Conservation (phyloP, 1,139 yeast genomes). For the Pichia cactophila region DNA sequence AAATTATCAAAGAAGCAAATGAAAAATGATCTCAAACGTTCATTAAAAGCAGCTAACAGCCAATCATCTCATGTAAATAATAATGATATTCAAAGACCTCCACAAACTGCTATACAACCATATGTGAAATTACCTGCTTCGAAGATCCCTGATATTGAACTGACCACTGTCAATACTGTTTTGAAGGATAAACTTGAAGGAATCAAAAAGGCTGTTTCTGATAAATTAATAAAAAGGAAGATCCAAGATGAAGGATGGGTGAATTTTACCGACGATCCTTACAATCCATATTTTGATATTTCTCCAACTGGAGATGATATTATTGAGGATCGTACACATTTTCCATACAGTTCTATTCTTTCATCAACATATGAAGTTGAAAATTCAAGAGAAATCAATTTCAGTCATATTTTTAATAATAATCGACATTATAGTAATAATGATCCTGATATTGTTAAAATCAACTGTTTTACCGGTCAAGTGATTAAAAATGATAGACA, state of each 20-base stretch:
- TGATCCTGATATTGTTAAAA: conserved; percentile 35
- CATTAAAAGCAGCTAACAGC: neutral
- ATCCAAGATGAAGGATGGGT: conserved; percentile 64
- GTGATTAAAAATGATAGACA: conserved; percentile 24
- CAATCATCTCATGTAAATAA: neutral
- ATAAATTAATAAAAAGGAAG: conserved; percentile 67
- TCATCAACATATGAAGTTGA: conserved; percentile 67
- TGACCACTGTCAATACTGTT: conserved; percentile 73
- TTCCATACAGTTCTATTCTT: conserved; percentile 77
- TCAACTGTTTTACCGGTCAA: conserved; percentile 35
- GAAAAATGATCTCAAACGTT: neutral
- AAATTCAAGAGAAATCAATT: conserved; percentile 47
- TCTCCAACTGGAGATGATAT: conserved; percentile 41
- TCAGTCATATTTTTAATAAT: conserved; percentile 27
- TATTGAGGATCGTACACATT: conserved; percentile 50
- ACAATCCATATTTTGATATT: conserved; percentile 76
- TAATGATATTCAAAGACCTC: conserved; percentile 2
- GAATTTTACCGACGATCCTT: conserved; percentile 86
- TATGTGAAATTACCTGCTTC: conserved; percentile 84
- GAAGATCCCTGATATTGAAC: conserved; percentile 86
- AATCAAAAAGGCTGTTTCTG: conserved; percentile 73
- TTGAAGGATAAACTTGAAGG: conserved; percentile 71
- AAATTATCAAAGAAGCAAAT: neutral
- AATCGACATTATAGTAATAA: conserved; percentile 33
- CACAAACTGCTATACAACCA: conserved; percentile 46